Base-by-base conservation (phyloP, 2,329 filamentous ascomycete genomes). In the Cadophora sp. region DNA sequence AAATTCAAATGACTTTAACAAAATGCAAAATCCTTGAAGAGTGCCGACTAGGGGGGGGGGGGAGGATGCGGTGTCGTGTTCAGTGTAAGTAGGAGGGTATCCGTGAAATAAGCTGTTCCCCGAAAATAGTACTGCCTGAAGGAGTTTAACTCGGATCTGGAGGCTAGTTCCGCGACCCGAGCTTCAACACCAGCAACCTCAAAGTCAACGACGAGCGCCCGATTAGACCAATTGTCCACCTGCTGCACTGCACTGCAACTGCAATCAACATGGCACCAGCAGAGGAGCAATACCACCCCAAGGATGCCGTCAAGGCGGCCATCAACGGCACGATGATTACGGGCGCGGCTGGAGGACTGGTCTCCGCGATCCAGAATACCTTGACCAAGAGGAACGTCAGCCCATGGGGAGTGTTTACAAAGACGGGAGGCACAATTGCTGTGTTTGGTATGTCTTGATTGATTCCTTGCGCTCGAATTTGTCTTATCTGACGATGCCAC, bases 361-460 rank as follows among this genome's bases (percentile, higher is more conserved):
- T 91, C 68, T 91, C 93, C 60, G 90, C 91, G 64, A 85, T 97
- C 72, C 92, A 94, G 83, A 98, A 97, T 83, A 93, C 94, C 67
- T 86, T 97, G 74, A 85, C 90, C 64, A 94, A 89, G 83, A 85
- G 88, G 78, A 97, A 97, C 80, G 84, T 96, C 72, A 93, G 94
- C 74, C 86, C 89, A 69, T 87, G 90, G 83, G 91, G 92, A 73
- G 86, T 97, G 76, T 89, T 98, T 78, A 92, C 92, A 56, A 88
- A 89, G 76, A 90, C 89, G 66, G 94, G 94, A 72, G 84, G 89
- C 76, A 90, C 90, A 59, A 91, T 95, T 77, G 91, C 83, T 68
- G 78, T 86, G 45, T 66, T 70, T 41, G 61, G 59, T 66, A 51
- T 20, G 67, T 41, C 58, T 66, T 30, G 22, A 33, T 58, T 22